Conservation (phyloP, 306 rosid species). For the Sophora flavescens region DNA sequence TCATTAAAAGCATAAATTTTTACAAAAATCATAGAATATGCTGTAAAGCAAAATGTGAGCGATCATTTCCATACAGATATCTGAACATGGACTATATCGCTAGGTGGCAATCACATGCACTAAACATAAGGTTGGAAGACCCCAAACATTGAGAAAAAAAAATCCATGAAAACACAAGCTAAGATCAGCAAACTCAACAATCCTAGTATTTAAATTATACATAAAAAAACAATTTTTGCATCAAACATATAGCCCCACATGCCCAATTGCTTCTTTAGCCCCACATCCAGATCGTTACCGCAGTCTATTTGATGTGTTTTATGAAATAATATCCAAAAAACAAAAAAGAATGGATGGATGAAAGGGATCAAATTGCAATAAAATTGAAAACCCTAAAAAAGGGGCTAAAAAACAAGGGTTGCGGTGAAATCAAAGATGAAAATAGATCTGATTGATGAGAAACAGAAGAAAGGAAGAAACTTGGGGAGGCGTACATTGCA, state of each 20-base stretch:
- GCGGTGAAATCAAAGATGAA: neutral
- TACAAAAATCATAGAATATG: neutral
- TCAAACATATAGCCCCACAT: neutral
- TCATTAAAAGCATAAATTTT: neutral
- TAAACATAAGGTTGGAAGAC: neutral
- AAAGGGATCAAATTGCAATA: neutral
- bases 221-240: neutral
- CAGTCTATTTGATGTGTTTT: too few relatives aligned
- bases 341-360: too few relatives aligned
- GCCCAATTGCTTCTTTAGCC: neutral
- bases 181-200: neutral
- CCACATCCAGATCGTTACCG: too few relatives aligned
- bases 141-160: neutral
- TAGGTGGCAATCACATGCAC: neutral
- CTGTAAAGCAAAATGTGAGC: neutral
- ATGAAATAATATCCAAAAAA: too few relatives aligned
- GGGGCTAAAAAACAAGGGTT: neutral
- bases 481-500: slow-evolving; percentile 13
- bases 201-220: neutral
- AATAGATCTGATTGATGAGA: neutral
- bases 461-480: neutral
- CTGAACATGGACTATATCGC: neutral
- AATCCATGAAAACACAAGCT: neutral
- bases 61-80: neutral
- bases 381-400: slow-evolving; percentile 20